Evolutionary conservation across 805 yeast species (phyloP), one percentile per base, ranked within the genome.

Genomic region (Metschnikowia reukaufii): DNA sequence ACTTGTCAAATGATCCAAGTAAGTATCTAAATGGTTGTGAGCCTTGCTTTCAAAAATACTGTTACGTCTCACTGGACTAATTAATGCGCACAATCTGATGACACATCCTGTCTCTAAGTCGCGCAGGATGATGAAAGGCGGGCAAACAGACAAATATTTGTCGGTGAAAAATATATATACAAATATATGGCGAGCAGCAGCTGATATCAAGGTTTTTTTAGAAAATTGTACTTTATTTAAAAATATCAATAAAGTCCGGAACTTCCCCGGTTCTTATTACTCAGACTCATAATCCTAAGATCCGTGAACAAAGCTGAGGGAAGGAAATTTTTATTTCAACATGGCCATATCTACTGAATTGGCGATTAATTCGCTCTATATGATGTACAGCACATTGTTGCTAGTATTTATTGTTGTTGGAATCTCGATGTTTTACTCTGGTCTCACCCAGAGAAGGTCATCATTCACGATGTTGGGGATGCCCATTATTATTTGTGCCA

Each of bases 381-480:
- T 72, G 70, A 41, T 72, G 34, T 52, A 58, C 39, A 70, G 76
- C 48, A 60, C 72, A 1, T 42, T 64, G 6, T 44, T 70, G 17
- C 55, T 72, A 13, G 64, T 68, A 5, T 47, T 64, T 36, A 64
- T 66, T 12, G 42, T 71, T 0, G 45, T 70, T 2, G 77, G 77
- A 1, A 60, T 70, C 12, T 62, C 68, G 3, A 53, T 70, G 39
- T 72, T 72, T 51, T 72, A 72, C 51, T 69, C 74, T 2, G 77
- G 77, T 4, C 58, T 72, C 33, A 71, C 70, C 7, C 77, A 72
- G 47, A 52, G 76, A 51, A 54, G 76, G 40, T 70, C 76, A 2
- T 63, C 76, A 9, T 56, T 72, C 31, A 63, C 74, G 5, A 68
- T 71, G 67, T 57, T 72, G 20, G 66, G 73, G 2, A 45, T 69